Base-by-base conservation (phyloP, 108 stramenopile species). In the Pseudonitzschia pungens region DNA sequence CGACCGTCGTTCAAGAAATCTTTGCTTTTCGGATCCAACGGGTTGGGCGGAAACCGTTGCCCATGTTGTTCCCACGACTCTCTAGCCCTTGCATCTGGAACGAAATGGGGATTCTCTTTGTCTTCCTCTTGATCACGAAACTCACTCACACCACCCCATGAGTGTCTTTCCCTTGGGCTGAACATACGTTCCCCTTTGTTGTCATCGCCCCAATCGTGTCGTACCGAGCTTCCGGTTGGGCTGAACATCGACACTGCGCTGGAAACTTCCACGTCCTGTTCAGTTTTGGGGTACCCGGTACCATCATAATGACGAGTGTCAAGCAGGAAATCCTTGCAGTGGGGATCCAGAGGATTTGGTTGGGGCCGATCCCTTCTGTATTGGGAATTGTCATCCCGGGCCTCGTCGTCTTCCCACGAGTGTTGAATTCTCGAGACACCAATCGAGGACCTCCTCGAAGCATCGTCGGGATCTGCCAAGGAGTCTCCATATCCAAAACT, bases 261-360 rank as follows among this genome's bases (percentile, higher is more conserved):
- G 20, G 21, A 42, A 21, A 59, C 53, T 33, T 72, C 77, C 48
- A 62, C 72, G n/a, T 45, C 28, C 65, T 67, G 65, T 14, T 40
- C 26, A 27, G 42, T 51, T 67, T 45, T 44, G 44, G 66, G 48
- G 27, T 77, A 77, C 10, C 45, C 40, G 24, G 77, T 77, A 27
- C 77, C 77, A 59, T 77, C 77, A 57, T 50, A 77, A 29, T 68
- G 70, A 26, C 58, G 53, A 18, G 42, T 51, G 7, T 77, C 77
- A 18, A 71, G 41, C 43, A 77, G 53, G 41, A 77, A 77, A 7
- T 71, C 71, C 18, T 53, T 68, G 18, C 71, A 56, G 16, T 77
- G 41, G 8, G 71, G 65, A 15, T 42, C 65, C 16, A 77, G 32
- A 14, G 52, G 69, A 28, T 65, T 70, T 20, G 71, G 71, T 28